Conservation (phyloP, 1,284 basidiomycete species). For the Phlebopus sp. region DNA sequence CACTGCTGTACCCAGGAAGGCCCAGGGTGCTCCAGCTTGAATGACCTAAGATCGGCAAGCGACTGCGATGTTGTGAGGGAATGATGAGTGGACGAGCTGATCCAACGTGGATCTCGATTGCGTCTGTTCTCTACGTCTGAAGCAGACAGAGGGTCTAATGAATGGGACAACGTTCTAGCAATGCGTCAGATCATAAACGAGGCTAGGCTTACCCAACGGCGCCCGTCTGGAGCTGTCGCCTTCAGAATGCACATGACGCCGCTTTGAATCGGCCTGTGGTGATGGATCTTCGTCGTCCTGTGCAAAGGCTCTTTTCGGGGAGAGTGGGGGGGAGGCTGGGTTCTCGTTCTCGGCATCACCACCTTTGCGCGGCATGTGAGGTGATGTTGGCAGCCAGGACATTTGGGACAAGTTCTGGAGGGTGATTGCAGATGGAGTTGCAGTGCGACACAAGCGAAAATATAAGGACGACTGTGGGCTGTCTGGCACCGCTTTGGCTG, state of each 20-base stretch:
- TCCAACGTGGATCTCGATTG: constrained; percentile 2
- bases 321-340: constrained; percentile 12
- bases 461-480: constrained; percentile 27
- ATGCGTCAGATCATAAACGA: neutral
- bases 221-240: constrained; percentile 12
- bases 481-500: constrained; percentile 24
- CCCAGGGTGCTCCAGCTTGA: constrained; percentile 11
- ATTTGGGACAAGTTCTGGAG: constrained; percentile 15
- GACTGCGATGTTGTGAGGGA: constrained; percentile 9
- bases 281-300: constrained; percentile 16
- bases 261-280: constrained; percentile 18
- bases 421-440: neutral
- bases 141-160: constrained; percentile 26
- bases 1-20: constrained; percentile 9
- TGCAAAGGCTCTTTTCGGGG: constrained; percentile 23
- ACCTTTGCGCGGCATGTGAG: constrained; percentile 8
- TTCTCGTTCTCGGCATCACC: constrained; percentile 13
- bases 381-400: constrained; percentile 19
- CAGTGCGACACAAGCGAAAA: constrained; percentile 6
- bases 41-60: constrained; percentile 15
- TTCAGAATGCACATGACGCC: constrained; percentile 16
- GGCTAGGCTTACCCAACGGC: constrained; percentile 26
- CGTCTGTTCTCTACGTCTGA: constrained; percentile 20
- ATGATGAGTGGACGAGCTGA: constrained; percentile 9
- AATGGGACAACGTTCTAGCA: constrained; percentile 4